Evolutionary conservation across 2,329 filamentous ascomycete species (phyloP), one percentile per base, ranked within the genome.

Genomic region (Cercospora janseana): DNA sequence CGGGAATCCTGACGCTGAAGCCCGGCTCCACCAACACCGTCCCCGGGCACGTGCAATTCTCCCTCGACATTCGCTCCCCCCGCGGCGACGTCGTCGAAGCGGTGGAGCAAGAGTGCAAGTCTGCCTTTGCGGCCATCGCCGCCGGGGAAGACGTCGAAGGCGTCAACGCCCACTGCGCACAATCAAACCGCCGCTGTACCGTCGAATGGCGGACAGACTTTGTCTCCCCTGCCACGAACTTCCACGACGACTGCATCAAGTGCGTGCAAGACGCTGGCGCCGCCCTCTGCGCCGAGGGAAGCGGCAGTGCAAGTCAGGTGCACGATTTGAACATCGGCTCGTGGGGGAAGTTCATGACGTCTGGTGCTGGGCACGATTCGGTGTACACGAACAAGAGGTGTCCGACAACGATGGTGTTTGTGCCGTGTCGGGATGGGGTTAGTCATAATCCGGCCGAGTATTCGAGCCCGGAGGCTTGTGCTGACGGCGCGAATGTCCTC

Each of bases 1-100:
- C 86, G 0, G 87, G 86, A 0, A 86, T 89, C 48, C 66, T 90
- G 41, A 82, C 76, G 9, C 72, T 83, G 6, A 78, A 76, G 38
- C 85, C 86, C 0, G 84, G 85, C 4, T 84, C 79, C 53, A 86
- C 85, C 12, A 89, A 90, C 66, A 90, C 86, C 0, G 82, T 89
- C 0, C 84, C 86, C 0, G 83, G 84, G 0, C 68, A 72, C 23
- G 86, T 88, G 4, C 75, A 75, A 35, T 87, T 88, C 66, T 81
- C 76, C 23, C 76, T 88, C 4, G 86, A 89, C 61, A 79, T 88
- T 46, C 80, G 85, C 24, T 76, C 80, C 0, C 76, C 74, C 4
- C 72, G 76, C 26, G 79, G 85, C 60, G 70, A 71, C 18, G 76
- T 74, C 2, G 76, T 88, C 1, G 71, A 76, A 3, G 68, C 70